Evolutionary conservation across 2,329 filamentous ascomycete species (phyloP).

Genomic region (Xylaria sp.): DNA sequence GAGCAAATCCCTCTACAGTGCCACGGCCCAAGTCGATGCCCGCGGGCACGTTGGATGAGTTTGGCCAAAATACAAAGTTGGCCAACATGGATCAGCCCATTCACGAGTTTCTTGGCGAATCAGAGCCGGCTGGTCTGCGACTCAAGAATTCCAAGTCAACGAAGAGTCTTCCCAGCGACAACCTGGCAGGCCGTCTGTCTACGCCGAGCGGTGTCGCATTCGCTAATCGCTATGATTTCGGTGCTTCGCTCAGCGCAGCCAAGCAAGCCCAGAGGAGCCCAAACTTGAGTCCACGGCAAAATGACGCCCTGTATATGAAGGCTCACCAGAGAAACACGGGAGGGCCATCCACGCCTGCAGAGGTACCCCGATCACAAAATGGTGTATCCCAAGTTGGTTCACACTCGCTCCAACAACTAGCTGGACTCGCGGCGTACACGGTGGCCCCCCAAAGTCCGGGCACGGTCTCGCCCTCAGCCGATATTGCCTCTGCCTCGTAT

Average conservation of each 20-base stretch:
- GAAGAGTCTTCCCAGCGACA: conserved; percentile 70
- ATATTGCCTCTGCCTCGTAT: conserved; percentile 87
- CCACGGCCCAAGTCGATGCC: conserved; percentile 65
- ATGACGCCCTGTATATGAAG: conserved; percentile 67
- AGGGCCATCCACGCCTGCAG: conserved; percentile 34
- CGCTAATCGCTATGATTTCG: conserved; percentile 94
- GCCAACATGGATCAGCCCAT: conserved; percentile 67
- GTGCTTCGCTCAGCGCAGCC: conserved; percentile 86
- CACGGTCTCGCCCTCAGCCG: conserved; percentile 60
- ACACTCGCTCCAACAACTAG: conserved; percentile 19
- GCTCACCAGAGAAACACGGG: conserved; percentile 54
- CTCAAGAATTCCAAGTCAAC: conserved; percentile 76
- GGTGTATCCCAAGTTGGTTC: conserved; percentile 18
- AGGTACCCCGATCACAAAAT: conserved; percentile 30
- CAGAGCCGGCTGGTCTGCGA: conserved; percentile 67
- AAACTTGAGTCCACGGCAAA: conserved; percentile 61
- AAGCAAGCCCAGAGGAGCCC: conserved; percentile 73
- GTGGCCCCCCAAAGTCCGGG: conserved; percentile 46
- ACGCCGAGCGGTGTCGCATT: conserved; percentile 78
- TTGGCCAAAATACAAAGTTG: conserved; percentile 69
- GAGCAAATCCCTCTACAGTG: conserved; percentile 52
- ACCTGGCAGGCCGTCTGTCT: conserved; percentile 61
- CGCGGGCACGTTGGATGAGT: conserved; percentile 73
- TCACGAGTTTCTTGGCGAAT: conserved; percentile 71
- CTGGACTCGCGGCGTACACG: conserved; percentile 24